Conservation (phyloP, 2,329 filamentous ascomycete genomes). For the Clonostachys rhizophaga region DNA sequence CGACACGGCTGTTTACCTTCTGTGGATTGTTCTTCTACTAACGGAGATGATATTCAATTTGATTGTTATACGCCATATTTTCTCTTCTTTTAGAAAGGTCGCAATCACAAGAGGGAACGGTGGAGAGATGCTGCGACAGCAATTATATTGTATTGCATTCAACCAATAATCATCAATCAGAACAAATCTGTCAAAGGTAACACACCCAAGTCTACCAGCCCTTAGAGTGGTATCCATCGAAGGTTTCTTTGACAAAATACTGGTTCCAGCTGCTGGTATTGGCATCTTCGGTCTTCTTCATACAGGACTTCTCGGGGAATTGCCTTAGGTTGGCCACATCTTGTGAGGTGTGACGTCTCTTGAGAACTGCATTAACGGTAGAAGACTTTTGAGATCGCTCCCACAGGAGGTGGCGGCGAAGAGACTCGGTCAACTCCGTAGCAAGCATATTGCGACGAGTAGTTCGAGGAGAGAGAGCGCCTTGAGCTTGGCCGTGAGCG, state of each 20-base stretch:
- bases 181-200: not conserved
- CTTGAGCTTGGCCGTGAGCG: slow-evolving; percentile 61
- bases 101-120: too few species aligned
- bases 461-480: slow-evolving; percentile 83
- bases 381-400: slow-evolving; percentile 93
- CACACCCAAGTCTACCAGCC: slow-evolving; percentile 22
- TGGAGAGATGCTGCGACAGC: too few species aligned
- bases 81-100: too few species aligned
- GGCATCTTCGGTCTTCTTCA: slow-evolving; percentile 54
- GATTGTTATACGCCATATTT: too few species aligned
- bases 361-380: slow-evolving; percentile 81
- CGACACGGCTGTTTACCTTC: too few species aligned
- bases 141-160: too few species aligned
- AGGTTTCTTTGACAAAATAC: slow-evolving; percentile 77
- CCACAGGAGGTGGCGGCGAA: slow-evolving; percentile 88
- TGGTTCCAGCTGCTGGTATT: slow-evolving; percentile 78
- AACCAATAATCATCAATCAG: too few species aligned
- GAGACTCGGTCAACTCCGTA: slow-evolving; percentile 87
- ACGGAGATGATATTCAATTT: too few species aligned
- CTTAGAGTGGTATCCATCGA: slow-evolving; percentile 38
- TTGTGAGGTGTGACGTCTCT: slow-evolving; percentile 84
- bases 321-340: slow-evolving; percentile 86
- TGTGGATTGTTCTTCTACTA: too few species aligned
- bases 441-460: slow-evolving; percentile 94
- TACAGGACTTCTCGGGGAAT: slow-evolving; percentile 64